Evolutionary conservation across 306 rosid species (phyloP).

Genomic region (Dalbergia cultrata): DNA sequence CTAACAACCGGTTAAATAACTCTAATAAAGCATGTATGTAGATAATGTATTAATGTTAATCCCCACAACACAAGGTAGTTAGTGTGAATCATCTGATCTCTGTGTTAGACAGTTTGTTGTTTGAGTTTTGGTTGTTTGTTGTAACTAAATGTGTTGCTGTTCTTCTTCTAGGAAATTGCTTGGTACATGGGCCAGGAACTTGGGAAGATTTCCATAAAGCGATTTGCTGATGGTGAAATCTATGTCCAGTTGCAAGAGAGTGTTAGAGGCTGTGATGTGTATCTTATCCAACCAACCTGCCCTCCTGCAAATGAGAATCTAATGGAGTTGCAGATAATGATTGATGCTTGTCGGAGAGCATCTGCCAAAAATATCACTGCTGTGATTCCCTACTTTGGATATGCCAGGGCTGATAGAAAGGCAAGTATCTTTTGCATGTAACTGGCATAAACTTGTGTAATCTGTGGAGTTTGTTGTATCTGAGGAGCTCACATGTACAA

Average conservation of each 20-base stretch:
- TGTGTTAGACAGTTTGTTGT: not conserved
- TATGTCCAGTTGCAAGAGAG: conserved; percentile 97
- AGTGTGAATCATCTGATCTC: not conserved
- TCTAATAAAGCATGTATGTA: too few relatives aligned
- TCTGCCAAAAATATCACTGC: conserved; percentile 93
- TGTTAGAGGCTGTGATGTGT: conserved; percentile 94
- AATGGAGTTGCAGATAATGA: conserved; percentile 91
- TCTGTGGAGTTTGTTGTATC: not conserved
- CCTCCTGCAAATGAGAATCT: conserved; percentile 98
- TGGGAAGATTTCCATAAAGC: conserved; percentile 79
- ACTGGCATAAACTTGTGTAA: conserved; percentile 2
- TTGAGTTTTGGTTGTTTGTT: conserved; percentile 26
- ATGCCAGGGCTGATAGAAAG: conserved; percentile 99
- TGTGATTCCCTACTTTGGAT: conserved; percentile 96
- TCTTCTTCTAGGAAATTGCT: conserved; percentile 78
- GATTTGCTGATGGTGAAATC: conserved; percentile 97
- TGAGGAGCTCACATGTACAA: not conserved
- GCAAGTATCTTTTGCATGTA: conserved; percentile 49
- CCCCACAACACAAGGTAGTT: not conserved
- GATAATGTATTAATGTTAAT: too few relatives aligned
- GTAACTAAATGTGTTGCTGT: not conserved
- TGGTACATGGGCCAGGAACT: conserved; percentile 93
- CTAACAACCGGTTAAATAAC: too few relatives aligned
- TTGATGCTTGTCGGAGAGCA: conserved; percentile 97
- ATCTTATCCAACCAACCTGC: conserved; percentile 86